Evolutionary conservation across 345 rosid genomes (phyloP).

Genomic region (Boechera divaricarpa): DNA sequence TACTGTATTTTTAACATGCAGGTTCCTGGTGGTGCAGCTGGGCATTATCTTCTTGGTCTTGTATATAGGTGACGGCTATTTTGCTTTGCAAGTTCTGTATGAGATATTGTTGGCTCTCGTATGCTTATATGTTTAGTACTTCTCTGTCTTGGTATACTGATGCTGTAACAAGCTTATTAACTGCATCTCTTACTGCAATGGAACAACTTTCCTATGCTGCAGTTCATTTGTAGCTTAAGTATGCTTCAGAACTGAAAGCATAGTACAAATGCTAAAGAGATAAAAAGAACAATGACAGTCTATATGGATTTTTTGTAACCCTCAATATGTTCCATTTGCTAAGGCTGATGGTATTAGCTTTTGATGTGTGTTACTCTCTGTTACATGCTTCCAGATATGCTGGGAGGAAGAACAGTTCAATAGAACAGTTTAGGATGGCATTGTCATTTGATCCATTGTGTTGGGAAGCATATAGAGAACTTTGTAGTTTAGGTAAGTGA

Average conservation of each 20-base stretch:
- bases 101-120: constrained; percentile 17
- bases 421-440: constrained; percentile 80
- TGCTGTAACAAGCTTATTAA: not conserved
- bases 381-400: constrained; percentile 59
- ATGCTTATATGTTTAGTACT: constrained; percentile 11
- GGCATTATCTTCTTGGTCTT: constrained; percentile 93
- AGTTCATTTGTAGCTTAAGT: constrained; percentile 3
- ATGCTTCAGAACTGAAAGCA: constrained; percentile 10
- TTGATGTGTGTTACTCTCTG: constrained; percentile 27
- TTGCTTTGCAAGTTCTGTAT: constrained; percentile 23
- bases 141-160: constrained; percentile 23
- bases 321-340: constrained; percentile 13
- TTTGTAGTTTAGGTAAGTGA: constrained; percentile 79
- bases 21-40: constrained; percentile 93
- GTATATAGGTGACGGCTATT: constrained; percentile 65
- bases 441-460: constrained; percentile 79
- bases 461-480: constrained; percentile 92
- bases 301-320: not conserved
- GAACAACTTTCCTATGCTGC: not conserved
- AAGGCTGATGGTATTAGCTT: constrained; percentile 6
- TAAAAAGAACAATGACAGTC: not conserved
- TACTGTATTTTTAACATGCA: constrained; percentile 41
- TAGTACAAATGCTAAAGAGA: not conserved
- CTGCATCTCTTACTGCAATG: constrained; percentile 22
- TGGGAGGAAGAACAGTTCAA: constrained; percentile 66